Conservation (phyloP, 2,329 filamentous ascomycete genomes). For the Penicillium hordei region DNA sequence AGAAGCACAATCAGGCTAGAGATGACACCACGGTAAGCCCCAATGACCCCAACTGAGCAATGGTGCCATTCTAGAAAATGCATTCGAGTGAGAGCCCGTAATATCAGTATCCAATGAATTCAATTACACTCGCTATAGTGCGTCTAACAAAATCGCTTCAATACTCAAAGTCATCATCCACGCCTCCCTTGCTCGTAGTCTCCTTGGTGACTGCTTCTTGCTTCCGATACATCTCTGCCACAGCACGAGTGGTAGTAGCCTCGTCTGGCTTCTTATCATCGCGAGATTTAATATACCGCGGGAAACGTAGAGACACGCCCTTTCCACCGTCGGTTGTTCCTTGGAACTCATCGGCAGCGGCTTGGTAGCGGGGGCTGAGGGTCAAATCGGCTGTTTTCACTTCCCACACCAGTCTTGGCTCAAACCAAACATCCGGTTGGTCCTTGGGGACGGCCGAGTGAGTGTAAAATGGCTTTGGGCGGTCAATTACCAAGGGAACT, state of each 20-base stretch:
- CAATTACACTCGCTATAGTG: slow-evolving; percentile 9
- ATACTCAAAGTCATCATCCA: slow-evolving; percentile 98
- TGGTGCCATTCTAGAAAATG: background rate
- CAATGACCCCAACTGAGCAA: background rate
- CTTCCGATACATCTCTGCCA: slow-evolving; percentile 95
- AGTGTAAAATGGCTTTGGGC: slow-evolving; percentile 89
- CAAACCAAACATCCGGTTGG: slow-evolving; percentile 98
- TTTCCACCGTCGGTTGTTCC: slow-evolving; percentile 66
- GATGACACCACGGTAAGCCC: background rate
- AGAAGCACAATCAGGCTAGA: background rate
- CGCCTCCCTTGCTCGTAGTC: slow-evolving; percentile 80
- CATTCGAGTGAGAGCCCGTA: background rate
- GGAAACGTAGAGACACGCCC: slow-evolving; percentile 87
- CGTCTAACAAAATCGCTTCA: slow-evolving; percentile 40
- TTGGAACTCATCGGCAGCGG: slow-evolving; percentile 79
- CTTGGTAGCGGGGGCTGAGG: slow-evolving; percentile 87
- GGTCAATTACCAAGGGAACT: slow-evolving; percentile 76
- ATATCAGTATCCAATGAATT: slow-evolving; percentile 4
- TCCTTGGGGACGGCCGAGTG: slow-evolving; percentile 83
- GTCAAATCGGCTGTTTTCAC: slow-evolving; percentile 96
- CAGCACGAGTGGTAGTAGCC: slow-evolving; percentile 78
- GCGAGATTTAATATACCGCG: slow-evolving; percentile 83
- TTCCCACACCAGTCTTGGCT: slow-evolving; percentile 93
- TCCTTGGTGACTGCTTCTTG: slow-evolving; percentile 88
- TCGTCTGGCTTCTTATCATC: slow-evolving; percentile 96